These are phyloP conservation scores for Rosa lucieae DNA, from an alignment of 306 rosid species.

Conservation along the genomic window DNA sequence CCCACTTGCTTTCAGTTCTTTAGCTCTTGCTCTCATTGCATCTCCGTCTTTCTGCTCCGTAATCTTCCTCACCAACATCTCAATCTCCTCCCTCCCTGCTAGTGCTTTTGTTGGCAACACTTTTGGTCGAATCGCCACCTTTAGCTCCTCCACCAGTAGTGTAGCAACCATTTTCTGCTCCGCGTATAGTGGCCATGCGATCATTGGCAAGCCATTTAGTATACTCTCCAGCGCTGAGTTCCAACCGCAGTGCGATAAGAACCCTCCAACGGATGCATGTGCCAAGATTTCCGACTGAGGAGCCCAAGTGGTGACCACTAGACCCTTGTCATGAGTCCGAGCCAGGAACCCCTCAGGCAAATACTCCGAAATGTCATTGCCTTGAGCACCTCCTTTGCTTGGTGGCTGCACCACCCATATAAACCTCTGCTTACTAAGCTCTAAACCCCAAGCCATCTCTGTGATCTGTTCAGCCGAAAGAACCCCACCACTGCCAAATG, in stretches of 20 bases:
- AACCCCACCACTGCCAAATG: conserved; percentile 68
- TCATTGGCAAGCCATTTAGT: conserved; percentile 40
- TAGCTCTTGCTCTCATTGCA: conserved; percentile 18
- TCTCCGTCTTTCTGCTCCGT: conserved; percentile 42
- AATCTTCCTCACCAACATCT: conserved; percentile 41
- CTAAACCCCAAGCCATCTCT: conserved; percentile 61
- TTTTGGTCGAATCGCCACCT: conserved; percentile 22
- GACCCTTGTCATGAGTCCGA: conserved; percentile 30
- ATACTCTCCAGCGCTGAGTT: conserved; percentile 46
- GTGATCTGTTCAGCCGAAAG: conserved; percentile 44
- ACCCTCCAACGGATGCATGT: conserved; percentile 44
- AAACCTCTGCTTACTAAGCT: conserved; percentile 48
- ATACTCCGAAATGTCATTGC: neutral
- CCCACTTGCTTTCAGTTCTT: conserved; percentile 20
- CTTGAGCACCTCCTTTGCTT: neutral
- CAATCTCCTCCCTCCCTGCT: conserved; percentile 38
- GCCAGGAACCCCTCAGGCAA: conserved; percentile 50
- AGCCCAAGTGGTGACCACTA: conserved; percentile 36
- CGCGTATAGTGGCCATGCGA: conserved; percentile 56
- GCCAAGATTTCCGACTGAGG: conserved; percentile 38
- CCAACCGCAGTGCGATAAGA: conserved; percentile 56
- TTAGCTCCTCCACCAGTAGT: conserved; percentile 40
- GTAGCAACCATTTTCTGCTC: conserved; percentile 59
- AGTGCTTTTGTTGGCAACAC: neutral
- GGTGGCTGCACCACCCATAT: conserved; percentile 61